Base-by-base conservation (phyloP, 225 moss, liverwort and hornwort genomes). In the Pseudisothecium myosuroides region DNA sequence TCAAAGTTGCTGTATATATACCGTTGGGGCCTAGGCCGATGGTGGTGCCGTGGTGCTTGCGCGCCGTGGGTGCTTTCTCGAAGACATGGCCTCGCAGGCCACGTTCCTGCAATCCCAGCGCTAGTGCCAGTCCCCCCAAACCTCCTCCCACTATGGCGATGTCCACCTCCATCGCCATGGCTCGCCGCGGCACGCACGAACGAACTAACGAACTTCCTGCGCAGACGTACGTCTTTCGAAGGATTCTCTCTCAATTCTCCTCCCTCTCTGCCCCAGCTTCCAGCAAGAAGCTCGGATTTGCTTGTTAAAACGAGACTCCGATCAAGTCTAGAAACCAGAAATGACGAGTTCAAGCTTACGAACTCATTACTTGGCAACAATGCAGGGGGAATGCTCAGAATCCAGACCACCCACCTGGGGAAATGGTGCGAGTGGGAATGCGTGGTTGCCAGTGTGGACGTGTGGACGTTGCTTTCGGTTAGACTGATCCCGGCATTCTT, bases 71-170 rank as follows among this genome's bases (percentile, higher is more conserved):
- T 37, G 93, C 92, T 87, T 92, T 93, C 87, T 95, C 93, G 52
- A 94, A 95, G 61, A 93, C 85, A 58, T 89, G 87, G 12, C 89
- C 90, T 52, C 82, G 83, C 67, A 94, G 87, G 66, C 94, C 94
- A 54, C 88, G 90, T 64, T 93, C 95, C 43, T 92, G 93, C 81
- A 94, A 86, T 18, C 94, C 95, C 77, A 95, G 39, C 10, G 85
- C 93, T 49, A 93, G 86, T 22, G 92, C 95, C 54, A 94, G 79
- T 28, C 93, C 94, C 32, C 85, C 92, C 55, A 95, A 63, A 43
- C 94, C 95, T 76, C 90, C 95, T 59, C 94, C 94, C 43, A 90
- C 91, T 16, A 94, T 93, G 68, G 92, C 94, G 39, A 95, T 77
- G 77, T 93, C 95, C 76, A 93, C 92, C 87, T 94, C 94, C 92